Conservation (phyloP, 371 early-diverging fungal genomes). For the Rhizopus microsporus region DNA sequence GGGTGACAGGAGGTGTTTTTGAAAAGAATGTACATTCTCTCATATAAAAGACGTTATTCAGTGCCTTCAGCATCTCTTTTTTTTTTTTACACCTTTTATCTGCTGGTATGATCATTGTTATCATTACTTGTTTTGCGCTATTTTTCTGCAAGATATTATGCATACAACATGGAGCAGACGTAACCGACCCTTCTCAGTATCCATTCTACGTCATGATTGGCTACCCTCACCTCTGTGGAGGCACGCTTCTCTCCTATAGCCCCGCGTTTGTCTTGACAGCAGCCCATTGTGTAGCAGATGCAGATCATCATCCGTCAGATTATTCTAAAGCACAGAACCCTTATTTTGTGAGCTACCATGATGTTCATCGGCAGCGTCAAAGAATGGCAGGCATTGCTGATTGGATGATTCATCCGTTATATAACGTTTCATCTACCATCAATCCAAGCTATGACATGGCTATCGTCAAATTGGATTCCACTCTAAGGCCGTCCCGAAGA, state of each 20-base stretch:
- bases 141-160: background rate
- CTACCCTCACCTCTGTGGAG: constrained; percentile 54
- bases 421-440: constrained; percentile 19
- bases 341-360: constrained; percentile 20
- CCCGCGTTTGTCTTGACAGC: constrained; percentile 49
- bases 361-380: constrained; percentile 26
- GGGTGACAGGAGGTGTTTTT: too few species aligned
- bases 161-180: constrained; percentile 36
- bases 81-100: background rate
- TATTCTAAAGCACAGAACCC: constrained; percentile 12
- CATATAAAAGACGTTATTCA: too few species aligned
- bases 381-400: constrained; percentile 24
- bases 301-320: constrained; percentile 16
- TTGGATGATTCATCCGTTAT: constrained; percentile 43
- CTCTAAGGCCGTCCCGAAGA: constrained; percentile 23
- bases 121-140: background rate
- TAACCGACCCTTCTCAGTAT: constrained; percentile 28
- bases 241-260: constrained; percentile 40
- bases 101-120: too few species aligned
- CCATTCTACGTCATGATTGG: constrained; percentile 51
- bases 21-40: too few species aligned
- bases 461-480: constrained; percentile 29
- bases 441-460: constrained; percentile 45
- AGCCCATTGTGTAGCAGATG: constrained; percentile 49
- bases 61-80: background rate